Base-by-base conservation (phyloP, 306 rosid species). In the Vigna hirtella region DNA sequence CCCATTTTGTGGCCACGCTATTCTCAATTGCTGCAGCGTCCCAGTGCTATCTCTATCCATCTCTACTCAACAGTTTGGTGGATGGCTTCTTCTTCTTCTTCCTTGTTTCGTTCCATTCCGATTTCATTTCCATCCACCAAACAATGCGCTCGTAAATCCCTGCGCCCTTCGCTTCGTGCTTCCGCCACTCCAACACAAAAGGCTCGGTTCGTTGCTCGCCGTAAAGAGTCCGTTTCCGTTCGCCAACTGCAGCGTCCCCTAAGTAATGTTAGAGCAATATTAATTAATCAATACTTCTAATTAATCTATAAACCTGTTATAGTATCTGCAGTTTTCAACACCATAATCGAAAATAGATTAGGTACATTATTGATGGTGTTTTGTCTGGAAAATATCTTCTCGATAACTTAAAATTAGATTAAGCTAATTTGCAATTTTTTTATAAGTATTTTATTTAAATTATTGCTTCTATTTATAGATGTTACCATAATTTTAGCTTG, bases 141-240 rank as follows among this genome's bases (percentile, higher is more conserved):
- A 20, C 74, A 50, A 58, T 77, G 55, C 49, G 47, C 79, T 56
- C 75, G 67, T 11, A 79, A 78, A 34, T 81, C 89, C 55, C 47
- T 80, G 3, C 81, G 82, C 52, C 74, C 51, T 34, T 87, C 87
- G 56, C 66, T 88, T 69, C 91, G 88, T 30, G 89, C 86, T 69
- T 94, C 93, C 13, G 91, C 92, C 1, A 71, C 68, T 82, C 71
- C 87, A 0, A 72, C 17, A 14, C 89, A 86, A 6, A 92, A 89
- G 82, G 98, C 91, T 28, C 93, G 88, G 0, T 92, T 95, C 83
- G 83, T 88, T 13, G 97, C 93, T 38, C 93, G 97, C 14, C 87
- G 98, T 12, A 89, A 63, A 73, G 97, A 92, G 63, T 87, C 97
- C 6, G 51, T 87, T 56, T 69, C 87, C 1, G 98, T 92, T 77